Conservation (phyloP, 176 grass and related monocot genomes). For the Pontederia paniculata region DNA sequence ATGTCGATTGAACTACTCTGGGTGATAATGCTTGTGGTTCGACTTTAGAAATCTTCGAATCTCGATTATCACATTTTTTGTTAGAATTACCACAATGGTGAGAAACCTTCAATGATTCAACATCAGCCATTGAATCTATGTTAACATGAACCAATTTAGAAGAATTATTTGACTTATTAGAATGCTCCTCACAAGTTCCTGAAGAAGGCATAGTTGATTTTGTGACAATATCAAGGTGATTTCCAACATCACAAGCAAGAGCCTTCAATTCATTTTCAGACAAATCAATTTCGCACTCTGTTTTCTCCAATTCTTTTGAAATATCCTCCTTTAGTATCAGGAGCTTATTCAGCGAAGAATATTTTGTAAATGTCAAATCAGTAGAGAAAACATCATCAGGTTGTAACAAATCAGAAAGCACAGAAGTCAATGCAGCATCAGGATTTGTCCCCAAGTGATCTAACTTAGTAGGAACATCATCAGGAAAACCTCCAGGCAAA, state of each 20-base stretch:
- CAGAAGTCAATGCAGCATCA: constrained; percentile 35
- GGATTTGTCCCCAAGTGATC: constrained; percentile 38
- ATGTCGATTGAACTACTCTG: neutral
- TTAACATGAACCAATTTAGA: constrained; percentile 6
- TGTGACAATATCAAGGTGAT: too few species aligned
- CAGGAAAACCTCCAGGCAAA: neutral
- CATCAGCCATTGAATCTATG: too few species aligned
- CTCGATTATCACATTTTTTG: neutral
- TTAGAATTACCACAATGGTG: too few species aligned
- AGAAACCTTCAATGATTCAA: too few species aligned
- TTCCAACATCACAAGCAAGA: constrained; percentile 12
- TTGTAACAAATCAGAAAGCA: constrained; percentile 46
- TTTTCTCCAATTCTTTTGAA: constrained; percentile 71
- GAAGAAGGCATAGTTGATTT: too few species aligned
- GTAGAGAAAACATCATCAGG: constrained; percentile 59
- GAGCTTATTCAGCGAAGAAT: constrained; percentile 40
- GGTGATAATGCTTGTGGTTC: neutral
- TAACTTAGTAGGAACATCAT: constrained; percentile 30
- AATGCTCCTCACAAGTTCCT: too few species aligned
- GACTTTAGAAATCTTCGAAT: neutral
- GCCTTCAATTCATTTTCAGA: constrained; percentile 72
- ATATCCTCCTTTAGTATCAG: constrained; percentile 56
- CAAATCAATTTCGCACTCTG: constrained; percentile 78
- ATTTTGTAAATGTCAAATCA: constrained; percentile 41
- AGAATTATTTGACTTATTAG: constrained; percentile 30